Percentiles rank a stretch among this genome's conserved stretches.
Evolutionary conservation across 2,329 filamentous ascomycete species (phyloP).

Genomic region (Stagonosporopsis vannaccii): DNA sequence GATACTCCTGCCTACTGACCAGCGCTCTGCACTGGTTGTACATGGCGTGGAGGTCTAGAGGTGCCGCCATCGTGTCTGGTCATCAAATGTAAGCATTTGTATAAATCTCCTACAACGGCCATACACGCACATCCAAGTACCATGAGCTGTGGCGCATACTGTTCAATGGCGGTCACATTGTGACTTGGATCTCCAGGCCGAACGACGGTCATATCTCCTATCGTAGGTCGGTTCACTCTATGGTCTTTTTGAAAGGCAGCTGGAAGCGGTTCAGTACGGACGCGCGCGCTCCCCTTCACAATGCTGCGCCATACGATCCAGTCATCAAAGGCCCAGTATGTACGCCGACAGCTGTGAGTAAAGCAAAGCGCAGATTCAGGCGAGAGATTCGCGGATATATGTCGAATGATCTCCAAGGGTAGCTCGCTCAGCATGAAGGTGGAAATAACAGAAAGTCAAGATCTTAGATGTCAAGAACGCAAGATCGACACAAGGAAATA

Average conservation of each 20-base stretch:
- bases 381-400: conserved; percentile 8
- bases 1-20: conserved; percentile 17
- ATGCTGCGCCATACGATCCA: conserved; percentile 18
- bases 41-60: conserved; percentile 7
- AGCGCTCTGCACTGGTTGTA: conserved; percentile 13
- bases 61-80: conserved; percentile 14
- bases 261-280: neutral
- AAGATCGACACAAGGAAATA: conserved; percentile 1
- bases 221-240: neutral
- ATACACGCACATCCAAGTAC: conserved; percentile 6
- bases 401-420: conserved; percentile 18
- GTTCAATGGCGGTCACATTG: neutral
- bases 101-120: neutral
- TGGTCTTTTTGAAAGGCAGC: neutral
- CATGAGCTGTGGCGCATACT: conserved; percentile 13
- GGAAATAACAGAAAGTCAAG: neutral
- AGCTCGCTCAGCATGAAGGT: conserved; percentile 16
- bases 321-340: conserved; percentile 15
- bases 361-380: conserved; percentile 13
- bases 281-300: conserved; percentile 8
- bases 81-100: neutral
- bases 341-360: conserved; percentile 15
- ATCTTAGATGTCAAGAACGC: neutral
- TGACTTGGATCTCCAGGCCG: neutral
- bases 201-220: neutral